phyloP scores from a whole-genome alignment of 176 grass and related monocot genomes.

The Thalia dealbata region DNA sequence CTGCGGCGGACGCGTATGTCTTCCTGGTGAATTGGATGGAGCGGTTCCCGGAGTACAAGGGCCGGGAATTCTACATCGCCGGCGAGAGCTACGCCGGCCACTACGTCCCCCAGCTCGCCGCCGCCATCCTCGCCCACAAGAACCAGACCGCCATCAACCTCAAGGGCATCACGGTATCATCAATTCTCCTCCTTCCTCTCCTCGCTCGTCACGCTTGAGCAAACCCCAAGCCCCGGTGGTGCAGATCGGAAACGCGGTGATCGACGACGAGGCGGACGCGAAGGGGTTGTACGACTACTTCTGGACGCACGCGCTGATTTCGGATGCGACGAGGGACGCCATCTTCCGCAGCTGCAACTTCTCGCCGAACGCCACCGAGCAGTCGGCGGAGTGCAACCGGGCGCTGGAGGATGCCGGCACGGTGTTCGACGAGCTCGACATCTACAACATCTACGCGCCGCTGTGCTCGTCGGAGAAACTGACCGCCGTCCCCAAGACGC shows the following conservation, averaged over 20 bases:
- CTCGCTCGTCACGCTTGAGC: too few species aligned
- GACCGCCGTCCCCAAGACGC: constrained; percentile 29
- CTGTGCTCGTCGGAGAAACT: constrained; percentile 29
- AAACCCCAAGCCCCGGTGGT: too few species aligned
- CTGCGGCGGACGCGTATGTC: constrained; percentile 40
- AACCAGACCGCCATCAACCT: constrained; percentile 36
- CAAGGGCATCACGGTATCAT: constrained; percentile 79
- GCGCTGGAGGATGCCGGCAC: background rate
- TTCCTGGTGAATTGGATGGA: constrained; percentile 74
- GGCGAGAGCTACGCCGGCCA: constrained; percentile 56
- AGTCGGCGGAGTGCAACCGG: constrained; percentile 13
- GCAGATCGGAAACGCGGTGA: constrained; percentile 85
- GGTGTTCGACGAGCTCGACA: constrained; percentile 33
- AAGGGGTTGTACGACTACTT: constrained; percentile 71
- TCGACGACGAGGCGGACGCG: constrained; percentile 51
- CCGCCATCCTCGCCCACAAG: constrained; percentile 45
- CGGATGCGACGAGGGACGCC: constrained; percentile 33
- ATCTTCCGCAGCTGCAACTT: constrained; percentile 69
- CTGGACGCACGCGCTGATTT: constrained; percentile 91
- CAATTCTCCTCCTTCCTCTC: too few species aligned
- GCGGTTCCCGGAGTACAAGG: constrained; percentile 74
- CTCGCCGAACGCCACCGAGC: background rate
- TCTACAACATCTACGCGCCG: constrained; percentile 92
- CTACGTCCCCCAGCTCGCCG: constrained; percentile 35
- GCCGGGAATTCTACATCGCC: constrained; percentile 55